These are phyloP conservation scores for Aspergillus clavatus DNA, from an alignment of 2,329 filamentous ascomycete genomes.

Conservation along the genomic window DNA sequence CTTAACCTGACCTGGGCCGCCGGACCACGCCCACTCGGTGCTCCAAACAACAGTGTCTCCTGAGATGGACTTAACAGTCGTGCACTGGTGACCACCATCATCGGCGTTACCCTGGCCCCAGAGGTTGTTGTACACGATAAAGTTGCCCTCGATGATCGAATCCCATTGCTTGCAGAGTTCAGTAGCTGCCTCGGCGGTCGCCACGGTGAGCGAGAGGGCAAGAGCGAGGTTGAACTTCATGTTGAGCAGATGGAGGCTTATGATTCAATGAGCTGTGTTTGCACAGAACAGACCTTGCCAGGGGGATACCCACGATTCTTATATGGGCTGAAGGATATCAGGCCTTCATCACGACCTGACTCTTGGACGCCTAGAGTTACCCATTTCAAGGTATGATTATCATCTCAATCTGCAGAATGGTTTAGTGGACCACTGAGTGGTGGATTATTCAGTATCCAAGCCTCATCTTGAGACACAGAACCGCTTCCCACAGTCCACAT, in stretches of 20 bases:
- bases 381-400: neutral
- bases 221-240: slow-evolving; percentile 27
- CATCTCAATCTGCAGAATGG: neutral
- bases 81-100: slow-evolving; percentile 42
- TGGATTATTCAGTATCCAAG: slow-evolving; percentile 3
- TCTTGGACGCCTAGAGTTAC: neutral
- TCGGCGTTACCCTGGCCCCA: slow-evolving; percentile 43
- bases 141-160: slow-evolving; percentile 36
- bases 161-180: slow-evolving; percentile 41
- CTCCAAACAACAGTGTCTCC: slow-evolving; percentile 40
- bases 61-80: slow-evolving; percentile 35
- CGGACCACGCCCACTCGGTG: slow-evolving; percentile 44
- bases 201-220: slow-evolving; percentile 22
- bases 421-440: slow-evolving; percentile 6
- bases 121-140: slow-evolving; percentile 52
- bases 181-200: slow-evolving; percentile 23
- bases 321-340: neutral
- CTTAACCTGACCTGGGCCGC: slow-evolving; percentile 41
- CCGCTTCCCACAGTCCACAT: neutral
- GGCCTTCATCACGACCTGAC: neutral
- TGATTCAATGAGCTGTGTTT: neutral
- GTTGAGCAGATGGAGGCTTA: slow-evolving; percentile 3
- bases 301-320: neutral
- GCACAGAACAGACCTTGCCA: neutral
- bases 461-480: slow-evolving; percentile 8